Conservation (phyloP, 331 rosid genomes). For the Telfairia occidentalis region DNA sequence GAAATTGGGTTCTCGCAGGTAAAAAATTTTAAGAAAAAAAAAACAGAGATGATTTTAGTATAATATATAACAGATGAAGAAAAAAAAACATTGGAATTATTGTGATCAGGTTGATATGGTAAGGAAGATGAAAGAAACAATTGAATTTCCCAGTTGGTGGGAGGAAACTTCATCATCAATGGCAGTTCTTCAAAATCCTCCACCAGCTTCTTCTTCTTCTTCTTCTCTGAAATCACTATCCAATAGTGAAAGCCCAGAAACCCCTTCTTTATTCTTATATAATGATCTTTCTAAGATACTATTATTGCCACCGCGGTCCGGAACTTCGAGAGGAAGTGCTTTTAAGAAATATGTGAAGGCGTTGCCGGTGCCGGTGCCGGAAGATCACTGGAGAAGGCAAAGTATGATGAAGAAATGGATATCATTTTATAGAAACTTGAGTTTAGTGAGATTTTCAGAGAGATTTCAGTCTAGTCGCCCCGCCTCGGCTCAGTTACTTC, state of each 20-base stretch:
- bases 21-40: conserved; percentile 23
- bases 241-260: conserved; percentile 62
- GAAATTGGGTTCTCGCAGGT: conserved; percentile 55
- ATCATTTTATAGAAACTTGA: conserved; percentile 35
- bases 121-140: conserved; percentile 28
- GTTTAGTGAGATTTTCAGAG: conserved; percentile 27
- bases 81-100: neutral
- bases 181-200: conserved; percentile 5
- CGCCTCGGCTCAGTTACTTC: conserved; percentile 46
- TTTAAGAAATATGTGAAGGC: neutral
- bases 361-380: neutral
- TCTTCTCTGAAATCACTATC: conserved; percentile 59
- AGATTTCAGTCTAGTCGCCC: conserved; percentile 35
- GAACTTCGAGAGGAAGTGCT: neutral
- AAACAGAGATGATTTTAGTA: neutral
- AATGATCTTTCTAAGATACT: conserved; percentile 1
- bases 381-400: neutral
- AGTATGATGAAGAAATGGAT: conserved; percentile 34
- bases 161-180: conserved; percentile 9
- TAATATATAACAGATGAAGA: too few relatives aligned
- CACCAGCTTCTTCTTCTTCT: conserved; percentile 53
- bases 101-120: conserved; percentile 35
- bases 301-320: neutral
- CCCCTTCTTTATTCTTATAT: conserved; percentile 52
- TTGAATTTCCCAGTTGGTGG: conserved; percentile 22